These are phyloP conservation scores for Mycena filopes DNA, from an alignment of 768 basidiomycete genomes.

Conservation along the genomic window DNA sequence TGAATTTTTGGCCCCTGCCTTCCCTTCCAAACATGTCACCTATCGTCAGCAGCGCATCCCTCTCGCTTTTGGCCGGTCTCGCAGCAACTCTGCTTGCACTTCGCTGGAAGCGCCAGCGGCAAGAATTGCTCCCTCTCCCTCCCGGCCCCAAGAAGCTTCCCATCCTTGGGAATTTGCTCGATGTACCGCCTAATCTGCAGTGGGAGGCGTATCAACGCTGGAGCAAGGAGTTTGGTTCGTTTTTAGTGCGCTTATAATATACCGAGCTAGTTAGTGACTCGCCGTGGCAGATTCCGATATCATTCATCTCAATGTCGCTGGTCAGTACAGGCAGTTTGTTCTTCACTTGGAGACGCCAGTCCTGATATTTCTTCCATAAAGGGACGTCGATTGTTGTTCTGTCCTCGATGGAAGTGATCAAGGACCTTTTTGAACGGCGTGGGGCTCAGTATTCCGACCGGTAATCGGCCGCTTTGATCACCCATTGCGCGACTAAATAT, in stretches of 20 bases:
- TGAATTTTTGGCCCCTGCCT: no score
- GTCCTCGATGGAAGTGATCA: constrained; percentile 44
- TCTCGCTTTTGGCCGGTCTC: neutral
- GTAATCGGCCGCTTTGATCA: constrained; percentile 18
- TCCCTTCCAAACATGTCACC: no score
- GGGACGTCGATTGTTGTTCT: constrained; percentile 45
- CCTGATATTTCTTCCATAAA: no score
- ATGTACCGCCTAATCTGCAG: neutral
- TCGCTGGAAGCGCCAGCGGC: neutral
- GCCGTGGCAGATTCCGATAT: constrained; percentile 38
- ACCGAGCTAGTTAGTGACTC: neutral
- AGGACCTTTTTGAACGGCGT: constrained; percentile 48
- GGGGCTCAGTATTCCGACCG: constrained; percentile 50
- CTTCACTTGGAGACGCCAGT: no score
- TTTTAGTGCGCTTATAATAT: neutral
- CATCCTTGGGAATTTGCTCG: constrained; percentile 11
- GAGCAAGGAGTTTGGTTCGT: constrained; percentile 27
- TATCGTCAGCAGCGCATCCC: neutral
- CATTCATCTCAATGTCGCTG: constrained; percentile 38
- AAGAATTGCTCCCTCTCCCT: neutral
- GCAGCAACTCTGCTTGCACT: neutral
- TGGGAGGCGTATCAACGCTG: neutral
- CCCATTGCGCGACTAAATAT: neutral
- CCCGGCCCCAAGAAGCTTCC: constrained; percentile 11
- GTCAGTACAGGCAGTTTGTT: no score